A percentile compares a stretch with the other conserved stretches of the same genome.
These are phyloP conservation scores for Raddia guianensis DNA, from an alignment of 176 grass and related monocot species.

Conservation along the genomic window DNA sequence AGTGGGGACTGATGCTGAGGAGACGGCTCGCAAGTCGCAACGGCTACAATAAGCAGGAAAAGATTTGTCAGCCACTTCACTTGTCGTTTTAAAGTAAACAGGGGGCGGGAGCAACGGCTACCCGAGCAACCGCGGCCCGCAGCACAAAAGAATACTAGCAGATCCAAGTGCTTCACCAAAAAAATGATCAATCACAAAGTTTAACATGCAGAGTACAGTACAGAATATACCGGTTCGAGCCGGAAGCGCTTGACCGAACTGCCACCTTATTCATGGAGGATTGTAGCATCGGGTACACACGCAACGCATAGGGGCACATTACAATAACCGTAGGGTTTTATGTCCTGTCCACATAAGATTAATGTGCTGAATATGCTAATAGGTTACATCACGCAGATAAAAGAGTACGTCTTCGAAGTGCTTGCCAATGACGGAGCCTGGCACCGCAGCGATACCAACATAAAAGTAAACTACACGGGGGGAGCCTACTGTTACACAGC, in stretches of 20 bases:
- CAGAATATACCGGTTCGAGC: neutral
- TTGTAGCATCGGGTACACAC: neutral
- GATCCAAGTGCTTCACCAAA: neutral
- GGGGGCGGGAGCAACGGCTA: constrained; percentile 33
- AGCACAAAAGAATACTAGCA: neutral
- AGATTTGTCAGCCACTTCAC: neutral
- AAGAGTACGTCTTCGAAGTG: neutral
- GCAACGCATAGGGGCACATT: neutral
- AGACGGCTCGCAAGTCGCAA: constrained; percentile 20
- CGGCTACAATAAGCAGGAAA: constrained; percentile 23
- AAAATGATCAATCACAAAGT: neutral
- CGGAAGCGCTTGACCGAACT: neutral
- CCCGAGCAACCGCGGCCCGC: neutral
- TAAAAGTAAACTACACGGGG: constrained; percentile 16
- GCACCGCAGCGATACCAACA: neutral
- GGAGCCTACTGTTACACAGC: constrained; percentile 39
- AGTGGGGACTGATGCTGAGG: constrained; percentile 19
- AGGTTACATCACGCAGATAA: constrained; percentile 21
- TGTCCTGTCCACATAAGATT: constrained; percentile 18
- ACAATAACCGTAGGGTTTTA: constrained; percentile 24
- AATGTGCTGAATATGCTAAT: constrained; percentile 39
- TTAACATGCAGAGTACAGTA: too few species aligned
- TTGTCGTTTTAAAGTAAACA: constrained; percentile 8
- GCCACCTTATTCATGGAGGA: constrained; percentile 29
- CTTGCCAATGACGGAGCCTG: neutral